Evolutionary conservation across 805 yeast genomes (phyloP), one percentile per base, ranked within the genome.

Genomic region (Yarrowia hollandica): DNA sequence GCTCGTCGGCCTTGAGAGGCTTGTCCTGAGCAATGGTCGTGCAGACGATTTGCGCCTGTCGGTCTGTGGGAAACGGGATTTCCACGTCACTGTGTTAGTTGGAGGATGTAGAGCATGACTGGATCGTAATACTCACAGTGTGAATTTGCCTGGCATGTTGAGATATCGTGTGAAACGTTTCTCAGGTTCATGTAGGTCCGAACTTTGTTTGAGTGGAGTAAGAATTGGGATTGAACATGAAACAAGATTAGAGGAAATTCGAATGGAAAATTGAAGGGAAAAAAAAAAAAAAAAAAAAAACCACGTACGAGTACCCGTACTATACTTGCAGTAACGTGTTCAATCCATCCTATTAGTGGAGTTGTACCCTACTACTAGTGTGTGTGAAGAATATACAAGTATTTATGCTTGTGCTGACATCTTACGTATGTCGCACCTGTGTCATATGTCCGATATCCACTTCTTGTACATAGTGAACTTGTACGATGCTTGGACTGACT

Each of bases 1-100:
- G 75, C 69, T 88, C 94, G 56, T 79, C 76, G 1, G 85, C 84
- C 67, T 82, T 84, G 62, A 90, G 74, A n/a, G 86, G 83, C 1
- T 96, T 96, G 68, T 90, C 97, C 0, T 92, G 96, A 4, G 73
- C 65, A 19, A 89, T 75, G 2, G 89, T 76, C n/a, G 74, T 72
- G 37, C 71, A 66, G 0, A 94, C 92, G 2, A 88, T 83, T 3
- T 59, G 52, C 0, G 96, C 90, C 65, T 88, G 92, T 34, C 71
- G 67, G 1, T 65, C 68, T 4, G 74, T 75, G 62, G 78, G 79
- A 65, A 90, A 86, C 6, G 96, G 96, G 7, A 90, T 75, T 16
- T 48, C 18, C 73, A 71, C 23, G 55, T 48, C 55, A 7, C 55
- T 48, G 19, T 1, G 55, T 48, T 48, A 48, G 55, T 12, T 8